Percentiles rank a stretch among this genome's conserved stretches.
Conservation (phyloP, 2,329 filamentous ascomycete genomes). For the Clonostachys rhizophaga region DNA sequence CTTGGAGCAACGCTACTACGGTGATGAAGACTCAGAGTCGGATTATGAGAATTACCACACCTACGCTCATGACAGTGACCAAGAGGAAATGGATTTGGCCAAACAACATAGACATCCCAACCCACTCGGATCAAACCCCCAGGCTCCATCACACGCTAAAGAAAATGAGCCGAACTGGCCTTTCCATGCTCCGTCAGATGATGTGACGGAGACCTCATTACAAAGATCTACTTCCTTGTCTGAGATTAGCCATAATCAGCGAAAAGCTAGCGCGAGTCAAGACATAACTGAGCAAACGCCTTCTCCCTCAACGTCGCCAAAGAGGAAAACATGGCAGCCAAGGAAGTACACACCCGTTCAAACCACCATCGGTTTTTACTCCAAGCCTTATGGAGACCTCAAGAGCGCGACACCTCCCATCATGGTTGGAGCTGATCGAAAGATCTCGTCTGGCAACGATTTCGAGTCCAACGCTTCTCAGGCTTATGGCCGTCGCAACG, state of each 20-base stretch:
- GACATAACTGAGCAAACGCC: constrained; percentile 36
- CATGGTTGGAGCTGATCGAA: constrained; percentile 38
- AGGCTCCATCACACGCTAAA: constrained; percentile 1
- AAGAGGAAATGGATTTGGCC: constrained; percentile 15
- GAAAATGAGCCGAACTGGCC: too few relatives aligned
- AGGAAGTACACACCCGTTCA: constrained; percentile 33
- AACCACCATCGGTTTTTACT: constrained; percentile 40
- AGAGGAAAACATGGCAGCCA: constrained; percentile 9
- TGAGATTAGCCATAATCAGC: constrained; percentile 39
- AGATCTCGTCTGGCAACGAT: constrained; percentile 57
- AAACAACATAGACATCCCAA: constrained; percentile 35
- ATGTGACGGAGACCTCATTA: constrained; percentile 4
- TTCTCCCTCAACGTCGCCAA: background rate
- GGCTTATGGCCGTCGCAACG: constrained; percentile 47
- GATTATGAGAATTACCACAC: constrained; percentile 31
- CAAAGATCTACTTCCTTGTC: constrained; percentile 24
- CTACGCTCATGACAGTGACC: constrained; percentile 11
- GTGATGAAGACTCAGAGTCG: constrained; percentile 31
- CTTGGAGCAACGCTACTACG: constrained; percentile 37
- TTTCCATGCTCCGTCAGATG: constrained; percentile 3
- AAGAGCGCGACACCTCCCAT: constrained; percentile 48
- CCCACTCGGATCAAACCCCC: constrained; percentile 48
- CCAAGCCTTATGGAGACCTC: constrained; percentile 56
- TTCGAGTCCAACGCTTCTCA: constrained; percentile 29
- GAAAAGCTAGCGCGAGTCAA: constrained; percentile 32